These are phyloP conservation scores for Conticribra weissflogii DNA, from an alignment of 108 stramenopile species.

Conservation along the genomic window DNA sequence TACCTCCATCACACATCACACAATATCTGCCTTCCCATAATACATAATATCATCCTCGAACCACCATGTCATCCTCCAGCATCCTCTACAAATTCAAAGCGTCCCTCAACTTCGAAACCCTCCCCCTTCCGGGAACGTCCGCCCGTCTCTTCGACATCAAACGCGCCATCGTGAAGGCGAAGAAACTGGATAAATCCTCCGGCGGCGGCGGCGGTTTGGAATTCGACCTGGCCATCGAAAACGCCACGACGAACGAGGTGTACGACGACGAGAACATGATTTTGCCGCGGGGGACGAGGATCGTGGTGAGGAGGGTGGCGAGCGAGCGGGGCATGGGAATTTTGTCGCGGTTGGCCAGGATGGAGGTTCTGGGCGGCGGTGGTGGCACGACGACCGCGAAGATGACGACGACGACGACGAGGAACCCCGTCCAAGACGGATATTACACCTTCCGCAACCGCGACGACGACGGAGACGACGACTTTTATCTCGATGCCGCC, in stretches of 20 bases:
- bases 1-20: no score
- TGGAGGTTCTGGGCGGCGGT: background rate
- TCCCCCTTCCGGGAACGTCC: slow-evolving; percentile 79
- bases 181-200: slow-evolving; percentile 58
- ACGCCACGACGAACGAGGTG: slow-evolving; percentile 80
- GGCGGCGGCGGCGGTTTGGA: slow-evolving; percentile 57
- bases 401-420: background rate
- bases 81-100: slow-evolving; percentile 90
- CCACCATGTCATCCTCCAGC: slow-evolving; percentile 65
- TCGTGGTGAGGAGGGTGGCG: slow-evolving; percentile 79
- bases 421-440: slow-evolving; percentile 32
- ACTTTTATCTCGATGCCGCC: slow-evolving; percentile 39
- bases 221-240: slow-evolving; percentile 78
- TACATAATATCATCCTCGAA: no score
- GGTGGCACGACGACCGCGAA: slow-evolving; percentile 20
- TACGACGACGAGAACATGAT: slow-evolving; percentile 79
- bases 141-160: slow-evolving; percentile 88
- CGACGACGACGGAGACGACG: slow-evolving; percentile 75
- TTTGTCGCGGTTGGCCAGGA: slow-evolving; percentile 68
- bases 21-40: no score
- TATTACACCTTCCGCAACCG: slow-evolving; percentile 83
- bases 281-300: slow-evolving; percentile 73
- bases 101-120: slow-evolving; percentile 73
- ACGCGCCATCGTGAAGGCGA: slow-evolving; percentile 80
- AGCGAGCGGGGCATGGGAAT: slow-evolving; percentile 75